Percentiles rank a stretch among this genome's conserved stretches.
Conservation (phyloP, 2,329 filamentous ascomycete species). For the Orbilia brochopaga region DNA sequence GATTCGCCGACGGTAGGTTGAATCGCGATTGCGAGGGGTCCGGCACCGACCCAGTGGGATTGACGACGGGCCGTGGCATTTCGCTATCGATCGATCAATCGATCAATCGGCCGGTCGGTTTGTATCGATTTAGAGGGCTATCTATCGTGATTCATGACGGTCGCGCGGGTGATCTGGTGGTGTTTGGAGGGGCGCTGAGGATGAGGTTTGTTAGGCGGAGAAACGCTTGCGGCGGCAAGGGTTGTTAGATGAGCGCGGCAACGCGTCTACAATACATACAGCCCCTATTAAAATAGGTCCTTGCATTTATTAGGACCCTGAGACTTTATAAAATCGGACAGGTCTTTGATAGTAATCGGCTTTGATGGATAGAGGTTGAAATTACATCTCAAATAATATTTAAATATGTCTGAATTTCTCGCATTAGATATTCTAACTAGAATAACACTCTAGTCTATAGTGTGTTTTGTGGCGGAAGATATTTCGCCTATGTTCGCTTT, state of each 20-base stretch:
- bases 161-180: background rate
- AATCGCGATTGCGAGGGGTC: conserved; percentile 37
- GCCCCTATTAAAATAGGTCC: too few relatives aligned
- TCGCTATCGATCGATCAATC: background rate
- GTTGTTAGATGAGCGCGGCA: background rate
- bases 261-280: background rate
- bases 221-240: background rate
- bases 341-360: too few relatives aligned
- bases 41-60: conserved; percentile 37
- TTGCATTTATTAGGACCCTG: too few relatives aligned
- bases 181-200: conserved; percentile 28
- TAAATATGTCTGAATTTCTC: too few relatives aligned
- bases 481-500: too few relatives aligned
- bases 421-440: too few relatives aligned
- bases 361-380: too few relatives aligned
- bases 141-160: conserved; percentile 52
- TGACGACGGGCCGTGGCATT: conserved; percentile 41
- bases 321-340: too few relatives aligned
- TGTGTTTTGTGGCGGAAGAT: too few relatives aligned
- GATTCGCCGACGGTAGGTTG: conserved; percentile 69
- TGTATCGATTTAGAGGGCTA: conserved; percentile 2
- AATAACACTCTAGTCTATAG: too few relatives aligned
- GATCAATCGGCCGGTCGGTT: background rate
- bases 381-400: too few relatives aligned
- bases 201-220: conserved; percentile 17